Evolutionary conservation across 2,329 filamentous ascomycete species (phyloP).

Genomic region (Lasiodiplodia hormozganensis): DNA sequence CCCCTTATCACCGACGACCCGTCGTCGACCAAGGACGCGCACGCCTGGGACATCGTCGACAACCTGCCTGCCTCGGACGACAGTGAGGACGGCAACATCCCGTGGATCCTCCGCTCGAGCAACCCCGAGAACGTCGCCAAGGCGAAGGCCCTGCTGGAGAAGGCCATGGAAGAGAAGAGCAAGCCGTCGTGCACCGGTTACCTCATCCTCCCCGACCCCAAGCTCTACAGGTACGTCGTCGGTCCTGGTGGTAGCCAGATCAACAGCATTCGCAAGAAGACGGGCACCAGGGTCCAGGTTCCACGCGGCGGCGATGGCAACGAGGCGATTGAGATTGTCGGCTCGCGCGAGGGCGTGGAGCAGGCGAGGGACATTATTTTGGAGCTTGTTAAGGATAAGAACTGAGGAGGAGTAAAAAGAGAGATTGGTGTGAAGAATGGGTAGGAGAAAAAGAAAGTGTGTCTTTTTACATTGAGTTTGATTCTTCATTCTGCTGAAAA

Average conservation of each 20-base stretch:
- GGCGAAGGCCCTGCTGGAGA: constrained; percentile 76
- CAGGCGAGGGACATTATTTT: constrained; percentile 89
- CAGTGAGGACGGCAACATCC: constrained; percentile 66
- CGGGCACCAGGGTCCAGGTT: constrained; percentile 91
- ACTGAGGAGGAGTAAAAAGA: neutral
- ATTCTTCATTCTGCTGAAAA: neutral
- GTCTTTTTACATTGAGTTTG: neutral
- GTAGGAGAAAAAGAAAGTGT: neutral
- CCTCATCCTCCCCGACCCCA: constrained; percentile 86
- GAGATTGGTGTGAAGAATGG: neutral
- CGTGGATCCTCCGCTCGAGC: constrained; percentile 86
- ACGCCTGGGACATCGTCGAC: constrained; percentile 86
- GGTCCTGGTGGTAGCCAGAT: constrained; percentile 89
- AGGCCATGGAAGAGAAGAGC: constrained; percentile 74
- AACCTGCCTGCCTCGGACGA: constrained; percentile 63
- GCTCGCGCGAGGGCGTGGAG: constrained; percentile 79
- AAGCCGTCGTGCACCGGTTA: constrained; percentile 80
- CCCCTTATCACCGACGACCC: constrained; percentile 94
- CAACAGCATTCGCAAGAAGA: constrained; percentile 90
- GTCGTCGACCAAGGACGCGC: constrained; percentile 60
- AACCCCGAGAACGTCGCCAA: constrained; percentile 77
- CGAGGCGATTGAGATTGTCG: constrained; percentile 91
- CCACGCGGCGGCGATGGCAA: constrained; percentile 76
- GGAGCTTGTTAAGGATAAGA: constrained; percentile 68
- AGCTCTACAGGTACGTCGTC: constrained; percentile 88